These are phyloP conservation scores for Phytopythium aichiense DNA, from an alignment of 352 stramenopile species.

Conservation along the genomic window DNA sequence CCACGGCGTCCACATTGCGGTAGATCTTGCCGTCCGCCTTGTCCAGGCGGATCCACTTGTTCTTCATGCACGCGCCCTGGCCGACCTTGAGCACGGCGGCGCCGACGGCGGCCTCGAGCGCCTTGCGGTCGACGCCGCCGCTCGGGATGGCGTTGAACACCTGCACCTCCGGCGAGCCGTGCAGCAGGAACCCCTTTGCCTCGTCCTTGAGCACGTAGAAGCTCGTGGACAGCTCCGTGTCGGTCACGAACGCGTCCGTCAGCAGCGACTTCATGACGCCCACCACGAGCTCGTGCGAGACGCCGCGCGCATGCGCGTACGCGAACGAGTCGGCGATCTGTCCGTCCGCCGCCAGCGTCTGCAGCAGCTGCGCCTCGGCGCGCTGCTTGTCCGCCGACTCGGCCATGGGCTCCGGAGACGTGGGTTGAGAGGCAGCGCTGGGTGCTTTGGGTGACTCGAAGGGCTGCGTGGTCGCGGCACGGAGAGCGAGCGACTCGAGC, in stretches of 20 bases:
- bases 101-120: conserved; percentile 81
- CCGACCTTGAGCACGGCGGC: conserved; percentile 93
- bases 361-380: conserved; percentile 63
- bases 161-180: conserved; percentile 80
- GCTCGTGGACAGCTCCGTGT: conserved; percentile 69
- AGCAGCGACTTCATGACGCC: conserved; percentile 96
- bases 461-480: conserved; percentile 1
- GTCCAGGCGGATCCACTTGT: conserved; percentile 96
- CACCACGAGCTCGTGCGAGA: conserved; percentile 93
- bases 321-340: conserved; percentile 79
- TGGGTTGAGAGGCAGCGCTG: background rate
- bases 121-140: conserved; percentile 62
- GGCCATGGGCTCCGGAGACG: conserved; percentile 13
- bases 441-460: background rate
- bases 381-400: conserved; percentile 69
- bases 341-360: conserved; percentile 37
- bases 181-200: conserved; percentile 63
- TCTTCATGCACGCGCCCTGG: conserved; percentile 97
- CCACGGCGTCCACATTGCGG: conserved; percentile 62
- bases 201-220: conserved; percentile 95
- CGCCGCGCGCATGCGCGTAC: conserved; percentile 61
- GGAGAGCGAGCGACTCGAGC: background rate
- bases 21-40: conserved; percentile 87
- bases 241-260: conserved; percentile 90
- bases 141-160: conserved; percentile 80